Conservation (phyloP, 371 early-diverging fungal species). For the Globomyces sp. region DNA sequence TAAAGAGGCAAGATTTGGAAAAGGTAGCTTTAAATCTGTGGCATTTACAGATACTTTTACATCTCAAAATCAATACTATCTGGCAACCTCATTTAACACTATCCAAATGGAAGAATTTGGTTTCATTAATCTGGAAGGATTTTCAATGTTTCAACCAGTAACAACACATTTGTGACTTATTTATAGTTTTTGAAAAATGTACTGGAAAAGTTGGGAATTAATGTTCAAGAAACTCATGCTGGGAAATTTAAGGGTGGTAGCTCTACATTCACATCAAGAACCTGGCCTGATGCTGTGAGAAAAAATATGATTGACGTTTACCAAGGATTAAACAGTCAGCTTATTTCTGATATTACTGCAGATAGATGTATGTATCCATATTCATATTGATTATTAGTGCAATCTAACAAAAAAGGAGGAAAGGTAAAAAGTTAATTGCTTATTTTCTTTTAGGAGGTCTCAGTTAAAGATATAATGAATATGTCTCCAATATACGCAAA, state of each 20-base stretch:
- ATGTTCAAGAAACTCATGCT: slow-evolving; percentile 15
- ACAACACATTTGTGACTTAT: slow-evolving; percentile 15
- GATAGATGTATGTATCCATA: too few species aligned
- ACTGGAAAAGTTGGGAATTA: slow-evolving; percentile 51
- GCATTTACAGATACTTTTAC: slow-evolving; percentile 53
- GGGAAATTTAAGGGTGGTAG: slow-evolving; percentile 54
- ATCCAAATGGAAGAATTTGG: slow-evolving; percentile 59
- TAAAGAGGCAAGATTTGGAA: slow-evolving; percentile 47
- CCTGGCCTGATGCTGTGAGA: slow-evolving; percentile 46
- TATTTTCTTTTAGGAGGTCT: neutral
- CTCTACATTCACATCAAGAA: slow-evolving; percentile 47
- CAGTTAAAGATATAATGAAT: slow-evolving; percentile 23
- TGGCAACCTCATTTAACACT: slow-evolving; percentile 59
- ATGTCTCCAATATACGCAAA: slow-evolving; percentile 26
- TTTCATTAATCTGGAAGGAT: slow-evolving; percentile 50
- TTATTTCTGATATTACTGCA: slow-evolving; percentile 26
- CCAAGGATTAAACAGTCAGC: slow-evolving; percentile 43
- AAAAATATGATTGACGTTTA: slow-evolving; percentile 51
- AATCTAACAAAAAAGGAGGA: too few species aligned
- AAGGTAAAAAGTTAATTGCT: too few species aligned
- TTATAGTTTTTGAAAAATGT: slow-evolving; percentile 49
- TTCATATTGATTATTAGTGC: too few species aligned
- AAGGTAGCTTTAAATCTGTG: slow-evolving; percentile 42
- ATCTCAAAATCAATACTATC: slow-evolving; percentile 54
- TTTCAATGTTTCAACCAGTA: slow-evolving; percentile 34